These are phyloP conservation scores for Asterella californica DNA, from an alignment of 225 moss, liverwort and hornwort genomes.

Conservation along the genomic window DNA sequence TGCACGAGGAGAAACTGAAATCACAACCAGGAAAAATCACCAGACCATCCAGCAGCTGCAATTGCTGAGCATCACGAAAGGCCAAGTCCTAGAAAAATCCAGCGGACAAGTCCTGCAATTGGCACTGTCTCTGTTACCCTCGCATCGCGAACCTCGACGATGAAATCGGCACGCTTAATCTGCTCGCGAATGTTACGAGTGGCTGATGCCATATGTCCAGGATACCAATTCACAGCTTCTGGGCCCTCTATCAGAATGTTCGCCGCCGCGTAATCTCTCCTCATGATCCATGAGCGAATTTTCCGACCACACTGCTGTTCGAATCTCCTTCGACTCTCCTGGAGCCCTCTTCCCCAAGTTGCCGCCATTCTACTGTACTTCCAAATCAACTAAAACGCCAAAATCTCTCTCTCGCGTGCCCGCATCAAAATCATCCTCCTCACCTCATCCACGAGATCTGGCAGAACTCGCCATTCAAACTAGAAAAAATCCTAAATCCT, in stretches of 20 bases:
- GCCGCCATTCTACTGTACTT: conserved; percentile 21
- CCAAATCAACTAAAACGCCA: background rate
- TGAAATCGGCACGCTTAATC: conserved; percentile 78
- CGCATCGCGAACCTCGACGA: conserved; percentile 89
- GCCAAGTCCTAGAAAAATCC: background rate
- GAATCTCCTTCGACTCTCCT: conserved; percentile 12
- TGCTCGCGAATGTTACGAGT: conserved; percentile 81
- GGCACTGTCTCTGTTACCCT: conserved; percentile 45
- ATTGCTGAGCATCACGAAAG: background rate
- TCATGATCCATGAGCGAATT: conserved; percentile 21
- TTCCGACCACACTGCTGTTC: background rate
- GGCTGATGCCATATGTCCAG: conserved; percentile 97
- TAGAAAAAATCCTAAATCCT: background rate
- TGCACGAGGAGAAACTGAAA: background rate
- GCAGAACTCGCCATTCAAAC: background rate
- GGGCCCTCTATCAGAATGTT: conserved; percentile 38
- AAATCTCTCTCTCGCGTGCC: background rate
- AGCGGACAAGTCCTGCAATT: background rate
- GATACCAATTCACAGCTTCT: conserved; percentile 77
- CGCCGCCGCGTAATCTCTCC: conserved; percentile 23
- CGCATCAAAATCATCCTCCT: background rate
- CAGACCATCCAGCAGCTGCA: background rate
- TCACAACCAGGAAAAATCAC: background rate
- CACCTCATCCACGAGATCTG: background rate
- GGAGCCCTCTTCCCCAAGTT: conserved; percentile 14